Base-by-base conservation (phyloP, 31 red algal species). In the Endocladia muricata region DNA sequence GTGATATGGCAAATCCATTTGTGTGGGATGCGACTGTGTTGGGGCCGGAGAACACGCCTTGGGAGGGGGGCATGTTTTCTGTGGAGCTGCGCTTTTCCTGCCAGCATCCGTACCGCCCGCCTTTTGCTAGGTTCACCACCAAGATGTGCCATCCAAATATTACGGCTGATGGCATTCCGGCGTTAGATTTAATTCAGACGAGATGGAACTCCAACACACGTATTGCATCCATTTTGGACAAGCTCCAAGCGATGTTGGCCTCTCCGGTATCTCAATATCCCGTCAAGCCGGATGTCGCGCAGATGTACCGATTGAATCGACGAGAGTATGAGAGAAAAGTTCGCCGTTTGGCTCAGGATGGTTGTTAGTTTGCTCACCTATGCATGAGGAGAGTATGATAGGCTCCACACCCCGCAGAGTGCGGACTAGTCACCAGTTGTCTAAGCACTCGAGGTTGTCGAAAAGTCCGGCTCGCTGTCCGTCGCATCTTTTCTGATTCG, bases 11-110 rank as follows among this genome's bases (percentile, higher is more conserved):
- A 8, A 56, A 77, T 28, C 82, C 90, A 1, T 77, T 82, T 44
- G 56, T 93, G 4, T 93, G 90, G 81, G 82, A 93, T 61, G 90
- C 90, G 2, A 93, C 82, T 40, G 63, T 93, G 21, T 70, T 85
- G 36, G 90, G 90, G 5, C 90, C 90, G 5, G 82, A 93, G 32
- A 76, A 76, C 37, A 86, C 90, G 21, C 75, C 90, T 4, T 93
- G 77, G 75, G 90, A 93, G 47, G 90, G 90, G 4, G 90, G 90
- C 33, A 74, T 93, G 32, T 93, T 93, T 42, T 33, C 75, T 55
- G 25, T 93, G 17, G 77, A 69, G 26, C 52, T 93, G 1, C 70
- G 72, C 3, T 93, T 85, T 61, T 81, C 90, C 17, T 69, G 64
- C 68, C 68, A 86, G 22, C 77, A 93, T 51, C 90, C 90, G 2